Percentiles rank a stretch among this genome's conserved stretches.
phyloP scores from a whole-genome alignment of 495 filamentous ascomycete genomes.

The Trichoderma gamsii region DNA sequence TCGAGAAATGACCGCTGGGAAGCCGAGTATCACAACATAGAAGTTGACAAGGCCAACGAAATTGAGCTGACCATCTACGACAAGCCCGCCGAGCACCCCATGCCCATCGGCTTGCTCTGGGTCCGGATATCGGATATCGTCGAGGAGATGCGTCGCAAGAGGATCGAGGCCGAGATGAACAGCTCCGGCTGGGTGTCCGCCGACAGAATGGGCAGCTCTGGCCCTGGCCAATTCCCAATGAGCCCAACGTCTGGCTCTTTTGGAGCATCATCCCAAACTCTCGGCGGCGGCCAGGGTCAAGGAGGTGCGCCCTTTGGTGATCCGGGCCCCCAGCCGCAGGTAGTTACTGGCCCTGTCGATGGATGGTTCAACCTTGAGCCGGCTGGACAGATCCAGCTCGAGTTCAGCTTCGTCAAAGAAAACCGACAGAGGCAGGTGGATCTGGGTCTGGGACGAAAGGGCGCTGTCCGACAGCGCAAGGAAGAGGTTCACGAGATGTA shows the following conservation, averaged over 20 bases:
- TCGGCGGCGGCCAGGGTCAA: constrained; percentile 21
- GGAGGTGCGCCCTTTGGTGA: constrained; percentile 19
- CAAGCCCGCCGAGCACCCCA: constrained; percentile 78
- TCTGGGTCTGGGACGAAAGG: constrained; percentile 85
- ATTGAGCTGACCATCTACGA: constrained; percentile 97
- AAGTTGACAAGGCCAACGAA: constrained; percentile 97
- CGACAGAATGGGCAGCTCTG: constrained; percentile 72
- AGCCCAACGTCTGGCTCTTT: constrained; percentile 42
- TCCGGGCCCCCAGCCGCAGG: constrained; percentile 29
- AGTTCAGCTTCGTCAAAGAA: constrained; percentile 75
- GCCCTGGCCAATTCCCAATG: constrained; percentile 51
- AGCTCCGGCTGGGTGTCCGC: constrained; percentile 93
- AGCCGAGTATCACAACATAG: constrained; percentile 80
- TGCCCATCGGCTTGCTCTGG: constrained; percentile 95
- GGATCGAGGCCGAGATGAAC: constrained; percentile 89
- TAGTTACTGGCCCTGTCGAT: constrained; percentile 69
- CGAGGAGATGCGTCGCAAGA: constrained; percentile 95
- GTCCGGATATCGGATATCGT: constrained; percentile 93
- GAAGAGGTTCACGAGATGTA: constrained; percentile 97
- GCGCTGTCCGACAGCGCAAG: constrained; percentile 92
- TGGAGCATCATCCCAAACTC: constrained; percentile 31
- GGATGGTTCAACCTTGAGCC: constrained; percentile 97
- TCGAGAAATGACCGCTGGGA: constrained; percentile 86
- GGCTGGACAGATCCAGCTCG: constrained; percentile 68
- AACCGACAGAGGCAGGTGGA: constrained; percentile 62